Percentiles rank a stretch among this genome's conserved stretches.
Evolutionary conservation across 306 rosid species (phyloP).

Genomic region (Oemleria cerasiformis): DNA sequence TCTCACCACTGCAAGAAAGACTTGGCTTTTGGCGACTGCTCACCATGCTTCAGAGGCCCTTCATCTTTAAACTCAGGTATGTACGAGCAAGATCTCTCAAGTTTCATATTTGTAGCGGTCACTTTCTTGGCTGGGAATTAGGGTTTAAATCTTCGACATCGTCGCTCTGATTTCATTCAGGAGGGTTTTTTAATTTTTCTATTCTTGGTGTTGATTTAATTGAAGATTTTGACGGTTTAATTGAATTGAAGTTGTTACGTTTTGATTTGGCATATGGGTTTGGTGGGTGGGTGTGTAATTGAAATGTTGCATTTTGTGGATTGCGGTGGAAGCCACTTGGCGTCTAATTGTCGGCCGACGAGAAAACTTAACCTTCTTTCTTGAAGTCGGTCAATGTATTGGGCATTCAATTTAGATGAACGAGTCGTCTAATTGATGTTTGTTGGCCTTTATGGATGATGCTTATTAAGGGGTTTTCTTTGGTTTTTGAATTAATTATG

Average conservation of each 20-base stretch:
- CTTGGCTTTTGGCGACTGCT: neutral
- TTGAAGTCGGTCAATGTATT: constrained; percentile 35
- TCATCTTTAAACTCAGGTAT: neutral
- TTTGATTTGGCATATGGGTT: too few species aligned
- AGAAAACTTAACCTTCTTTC: neutral
- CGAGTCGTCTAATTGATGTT: too few species aligned
- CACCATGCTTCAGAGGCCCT: neutral
- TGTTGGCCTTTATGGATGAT: too few species aligned
- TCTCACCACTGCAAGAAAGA: neutral
- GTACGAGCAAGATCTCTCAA: neutral
- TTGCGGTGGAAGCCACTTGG: neutral
- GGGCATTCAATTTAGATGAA: constrained; percentile 3
- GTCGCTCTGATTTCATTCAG: neutral
- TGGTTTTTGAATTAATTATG: too few species aligned
- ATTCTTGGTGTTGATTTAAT: too few species aligned
- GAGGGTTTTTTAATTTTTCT: too few species aligned
- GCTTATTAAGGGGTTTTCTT: too few species aligned
- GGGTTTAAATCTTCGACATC: neutral
- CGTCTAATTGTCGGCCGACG: neutral
- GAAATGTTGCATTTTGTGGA: neutral
- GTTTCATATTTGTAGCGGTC: neutral
- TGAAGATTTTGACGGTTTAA: neutral
- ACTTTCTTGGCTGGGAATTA: neutral
- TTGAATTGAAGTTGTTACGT: neutral
- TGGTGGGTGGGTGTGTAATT: neutral